Evolutionary conservation across 2,329 filamentous ascomycete species (phyloP), one percentile per base, ranked within the genome.

Genomic region (Exophiala dermatitidis): DNA sequence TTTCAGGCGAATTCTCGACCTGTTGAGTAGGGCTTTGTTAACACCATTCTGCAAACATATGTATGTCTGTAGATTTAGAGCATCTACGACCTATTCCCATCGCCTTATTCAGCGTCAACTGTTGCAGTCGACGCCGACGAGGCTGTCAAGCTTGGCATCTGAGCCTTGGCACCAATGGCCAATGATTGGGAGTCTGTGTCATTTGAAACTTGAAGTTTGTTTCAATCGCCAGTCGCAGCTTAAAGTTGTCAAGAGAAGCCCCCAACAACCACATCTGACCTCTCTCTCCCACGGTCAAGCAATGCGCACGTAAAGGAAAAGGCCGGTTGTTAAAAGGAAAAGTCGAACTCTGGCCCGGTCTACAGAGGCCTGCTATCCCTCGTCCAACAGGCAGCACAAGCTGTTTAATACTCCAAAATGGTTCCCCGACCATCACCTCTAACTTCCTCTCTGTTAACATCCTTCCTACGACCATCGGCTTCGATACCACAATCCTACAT

Each of bases 401-500:
- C 19, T 19, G 19, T 19, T 2, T 19, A 19, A 19, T 19, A 19
- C 4, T 5, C 33, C 28, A 56, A 47, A n/a, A 58, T 60, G 52
- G 51, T 53, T 46, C 51, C 52, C 30, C 55, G 52, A 49, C 49
- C 43, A 42, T 43, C 52, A 1, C 40, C 26, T 31, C 38, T 42
- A 10, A 40, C 52, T n/a, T 36, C 50, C 5, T 58, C 52, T 6
- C 34, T 60, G 42, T 30, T 60, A 45, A 45, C 51, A 40, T 50
- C 57, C 37, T 38, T 62, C 40, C 55, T 60, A 12, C 50, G 57
- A 31, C 58, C 58, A n/a, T 62, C 57, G 10, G 10, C 38, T 8
- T 54, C 56, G 40, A 34, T 46, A 28, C 32, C 43, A 29, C 55
- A 53, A 45, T 52, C 46, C 30, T 57, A 60, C 53, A 51, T 61